These are phyloP conservation scores for Rhodotorula diobovata DNA, from an alignment of 768 basidiomycete genomes.

Conservation along the genomic window DNA sequence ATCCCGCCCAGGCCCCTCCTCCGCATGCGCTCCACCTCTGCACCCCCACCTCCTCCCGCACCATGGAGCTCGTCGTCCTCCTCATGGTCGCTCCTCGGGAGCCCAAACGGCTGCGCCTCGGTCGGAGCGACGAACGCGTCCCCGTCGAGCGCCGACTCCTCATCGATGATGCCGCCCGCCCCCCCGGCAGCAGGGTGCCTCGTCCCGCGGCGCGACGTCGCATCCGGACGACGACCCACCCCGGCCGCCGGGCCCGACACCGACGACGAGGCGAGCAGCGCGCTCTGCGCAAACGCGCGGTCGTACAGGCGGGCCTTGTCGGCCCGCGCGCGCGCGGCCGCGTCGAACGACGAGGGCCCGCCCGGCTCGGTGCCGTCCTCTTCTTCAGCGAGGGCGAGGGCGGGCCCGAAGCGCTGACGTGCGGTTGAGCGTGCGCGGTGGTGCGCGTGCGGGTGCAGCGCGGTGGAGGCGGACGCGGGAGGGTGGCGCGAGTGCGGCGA, in stretches of 20 bases:
- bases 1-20: neutral
- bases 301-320: constrained; percentile 35
- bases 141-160: constrained; percentile 26
- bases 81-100: constrained; percentile 4
- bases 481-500: constrained; percentile 13
- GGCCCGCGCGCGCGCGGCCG: neutral
- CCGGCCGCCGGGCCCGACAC: too few species aligned
- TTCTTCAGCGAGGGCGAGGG: neutral
- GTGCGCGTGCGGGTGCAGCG: neutral
- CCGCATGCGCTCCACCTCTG: neutral
- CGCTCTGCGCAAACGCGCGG: constrained; percentile 22
- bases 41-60: neutral
- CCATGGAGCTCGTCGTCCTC: neutral
- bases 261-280: neutral
- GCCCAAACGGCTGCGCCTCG: constrained; percentile 23
- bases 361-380: neutral
- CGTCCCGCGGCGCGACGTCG: neutral
- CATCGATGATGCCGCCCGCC: neutral
- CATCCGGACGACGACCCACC: too few species aligned
- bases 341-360: too few species aligned
- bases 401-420: neutral
- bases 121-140: constrained; percentile 30
- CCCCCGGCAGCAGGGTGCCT: neutral
- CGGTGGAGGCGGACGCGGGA: neutral
- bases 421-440: neutral